These are phyloP conservation scores for Aphanocladium album DNA, from an alignment of 2,329 filamentous ascomycete species.

Conservation along the genomic window DNA sequence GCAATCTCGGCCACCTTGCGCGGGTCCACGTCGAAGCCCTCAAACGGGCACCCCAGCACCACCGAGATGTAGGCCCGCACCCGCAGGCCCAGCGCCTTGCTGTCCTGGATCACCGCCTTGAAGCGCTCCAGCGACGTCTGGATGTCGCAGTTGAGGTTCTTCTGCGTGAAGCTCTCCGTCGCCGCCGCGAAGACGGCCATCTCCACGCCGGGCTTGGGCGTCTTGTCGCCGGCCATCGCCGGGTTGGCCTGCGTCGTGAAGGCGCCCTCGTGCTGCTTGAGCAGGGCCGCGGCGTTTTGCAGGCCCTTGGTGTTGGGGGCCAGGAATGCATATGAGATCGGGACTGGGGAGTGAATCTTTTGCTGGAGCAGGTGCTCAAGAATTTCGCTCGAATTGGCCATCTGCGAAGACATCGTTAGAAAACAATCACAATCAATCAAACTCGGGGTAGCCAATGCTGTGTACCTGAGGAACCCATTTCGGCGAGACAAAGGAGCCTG, in stretches of 20 bases:
- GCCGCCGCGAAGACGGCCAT: conserved; percentile 78
- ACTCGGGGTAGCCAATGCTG: neutral
- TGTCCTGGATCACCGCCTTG: conserved; percentile 62
- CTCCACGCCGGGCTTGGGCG: conserved; percentile 52
- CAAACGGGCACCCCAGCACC: conserved; percentile 75
- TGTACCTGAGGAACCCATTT: conserved; percentile 80
- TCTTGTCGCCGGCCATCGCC: conserved; percentile 29
- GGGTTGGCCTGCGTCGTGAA: conserved; percentile 48
- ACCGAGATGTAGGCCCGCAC: conserved; percentile 79
- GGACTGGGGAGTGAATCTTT: conserved; percentile 47
- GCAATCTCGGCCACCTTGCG: conserved; percentile 62
- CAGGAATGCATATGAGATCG: conserved; percentile 74
- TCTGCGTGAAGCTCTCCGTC: conserved; percentile 73
- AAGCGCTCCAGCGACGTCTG: conserved; percentile 68
- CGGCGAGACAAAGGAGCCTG: conserved; percentile 75
- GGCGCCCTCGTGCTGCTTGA: conserved; percentile 46
- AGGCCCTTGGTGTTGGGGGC: conserved; percentile 73
- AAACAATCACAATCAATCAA: neutral
- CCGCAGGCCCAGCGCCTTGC: conserved; percentile 59
- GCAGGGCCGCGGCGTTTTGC: conserved; percentile 52
- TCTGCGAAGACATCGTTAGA: conserved; percentile 41
- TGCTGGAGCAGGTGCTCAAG: conserved; percentile 61
- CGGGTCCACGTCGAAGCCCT: conserved; percentile 59
- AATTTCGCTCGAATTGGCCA: conserved; percentile 74
- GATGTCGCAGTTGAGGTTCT: conserved; percentile 79